Base-by-base conservation (phyloP, 495 filamentous ascomycete species). In the Daldinia decipiens region DNA sequence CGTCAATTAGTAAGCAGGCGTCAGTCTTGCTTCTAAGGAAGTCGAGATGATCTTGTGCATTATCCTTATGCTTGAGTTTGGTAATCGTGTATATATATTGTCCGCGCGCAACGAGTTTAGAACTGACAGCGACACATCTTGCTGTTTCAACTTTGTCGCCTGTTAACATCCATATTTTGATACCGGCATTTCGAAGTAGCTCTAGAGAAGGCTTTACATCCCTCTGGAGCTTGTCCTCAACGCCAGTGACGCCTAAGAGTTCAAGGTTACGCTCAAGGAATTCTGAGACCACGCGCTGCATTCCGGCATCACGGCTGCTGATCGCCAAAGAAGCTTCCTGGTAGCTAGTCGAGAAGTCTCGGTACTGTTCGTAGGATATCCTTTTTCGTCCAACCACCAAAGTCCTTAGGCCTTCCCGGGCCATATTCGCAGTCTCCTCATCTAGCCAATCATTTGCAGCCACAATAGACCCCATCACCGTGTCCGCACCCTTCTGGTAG, bases 161-260 rank as follows among this genome's bases (percentile, higher is more conserved):
- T 0, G 96, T 99, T 73, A 99, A 83, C 96, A 99, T 99, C 96
- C 96, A 99, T 61, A 98, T 97, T 80, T 97, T 98, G 76, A 99
- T 93, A n/a, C 96, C 96, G 8, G 96, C 96, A 77, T 99, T 98
- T 65, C 96, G 92, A 47, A 99, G 88, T 13, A 98, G 85, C 75
- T 99, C 96, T 6, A 99, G 86, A 1, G 92, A 95, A 3, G 94
- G 91, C 75, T 98, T 98, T 75, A 99, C 96, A 80, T 97, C 93
- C 59, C 88, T 87, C 77, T 99, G 96, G 24, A 99, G 84, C 67
- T 96, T 96, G 78, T 99, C 96, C 77, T 99, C 96, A 1, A 99
- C 96, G 61, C 96, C 96, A 1, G 96, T 99, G 13, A 99, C 94
- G 12, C 96, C 96, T 2, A 98, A 86, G 21, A 99, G 86, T 76